Conservation (phyloP, 148 eudicot genomes). For the Chenopodium album region DNA sequence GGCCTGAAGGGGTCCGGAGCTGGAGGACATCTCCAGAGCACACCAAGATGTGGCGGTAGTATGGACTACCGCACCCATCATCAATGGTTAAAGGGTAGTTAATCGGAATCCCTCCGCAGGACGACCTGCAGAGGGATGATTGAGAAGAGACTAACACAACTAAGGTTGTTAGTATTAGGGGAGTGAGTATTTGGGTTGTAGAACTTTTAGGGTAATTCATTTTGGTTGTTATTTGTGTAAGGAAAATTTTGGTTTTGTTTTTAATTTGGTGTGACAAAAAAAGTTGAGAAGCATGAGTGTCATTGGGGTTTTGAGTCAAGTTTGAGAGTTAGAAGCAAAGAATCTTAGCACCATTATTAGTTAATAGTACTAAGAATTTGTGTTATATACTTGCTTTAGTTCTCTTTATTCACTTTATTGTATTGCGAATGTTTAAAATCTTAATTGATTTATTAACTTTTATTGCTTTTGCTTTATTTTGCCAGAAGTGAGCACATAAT, state of each 20-base stretch:
- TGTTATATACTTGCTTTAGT: background rate
- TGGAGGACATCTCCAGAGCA: conserved; percentile 52
- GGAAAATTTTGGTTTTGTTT: background rate
- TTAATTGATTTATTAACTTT: background rate
- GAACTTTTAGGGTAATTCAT: conserved; percentile 4
- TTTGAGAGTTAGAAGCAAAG: background rate
- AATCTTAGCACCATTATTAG: background rate
- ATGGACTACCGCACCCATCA: conserved; percentile 88
- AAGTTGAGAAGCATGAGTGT: background rate
- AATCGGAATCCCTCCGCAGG: conserved; percentile 71
- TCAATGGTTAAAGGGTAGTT: conserved; percentile 80
- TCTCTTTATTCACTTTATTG: background rate
- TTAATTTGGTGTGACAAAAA: background rate
- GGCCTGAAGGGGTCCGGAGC: conserved; percentile 84
- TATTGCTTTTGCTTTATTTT: background rate
- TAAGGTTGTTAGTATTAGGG: conserved; percentile 5
- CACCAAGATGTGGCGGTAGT: conserved; percentile 65
- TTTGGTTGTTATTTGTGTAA: background rate
- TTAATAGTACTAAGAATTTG: background rate
- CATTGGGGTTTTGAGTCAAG: background rate
- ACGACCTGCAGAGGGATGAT: conserved; percentile 55
- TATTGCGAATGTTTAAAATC: no score
- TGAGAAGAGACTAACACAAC: conserved; percentile 40
- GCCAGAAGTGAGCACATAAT: background rate
- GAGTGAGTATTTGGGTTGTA: background rate